These are phyloP conservation scores for Pythium volutum DNA, from an alignment of 352 stramenopile genomes.

Conservation along the genomic window DNA sequence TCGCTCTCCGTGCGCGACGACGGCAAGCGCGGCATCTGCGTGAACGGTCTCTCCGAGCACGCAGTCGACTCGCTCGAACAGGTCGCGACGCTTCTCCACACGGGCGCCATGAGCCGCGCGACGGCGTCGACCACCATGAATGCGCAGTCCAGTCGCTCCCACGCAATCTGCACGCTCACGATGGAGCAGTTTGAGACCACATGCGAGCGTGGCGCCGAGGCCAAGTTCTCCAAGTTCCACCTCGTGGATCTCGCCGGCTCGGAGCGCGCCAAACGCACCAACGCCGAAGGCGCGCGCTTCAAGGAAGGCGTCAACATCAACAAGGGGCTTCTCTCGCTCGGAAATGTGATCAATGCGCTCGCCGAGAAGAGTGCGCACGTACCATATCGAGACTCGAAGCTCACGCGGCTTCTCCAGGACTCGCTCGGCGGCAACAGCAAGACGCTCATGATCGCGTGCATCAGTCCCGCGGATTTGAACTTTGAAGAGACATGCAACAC, in stretches of 20 bases:
- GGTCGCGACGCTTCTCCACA: conserved; percentile 42
- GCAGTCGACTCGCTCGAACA: conserved; percentile 51
- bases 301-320: conserved; percentile 96
- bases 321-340: conserved; percentile 90
- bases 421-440: conserved; percentile 90
- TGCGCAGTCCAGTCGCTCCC: conserved; percentile 73
- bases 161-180: conserved; percentile 87
- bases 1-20: conserved; percentile 82
- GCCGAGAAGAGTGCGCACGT: conserved; percentile 72
- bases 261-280: conserved; percentile 90
- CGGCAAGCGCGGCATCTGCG: conserved; percentile 87
- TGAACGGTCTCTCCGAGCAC: conserved; percentile 81
- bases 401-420: conserved; percentile 88
- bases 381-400: conserved; percentile 90
- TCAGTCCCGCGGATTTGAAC: conserved; percentile 80
- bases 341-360: conserved; percentile 94
- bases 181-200: conserved; percentile 66
- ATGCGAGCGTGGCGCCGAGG: conserved; percentile 29
- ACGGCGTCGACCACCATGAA: conserved; percentile 80
- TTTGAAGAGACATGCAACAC: conserved; percentile 96
- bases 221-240: conserved; percentile 87
- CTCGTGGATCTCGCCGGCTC: conserved; percentile 95
- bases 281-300: conserved; percentile 79
- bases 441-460: conserved; percentile 88
- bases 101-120: conserved; percentile 43